These are phyloP conservation scores for Chalaropsis thielavioides DNA, from an alignment of 2,329 filamentous ascomycete genomes.

Conservation along the genomic window DNA sequence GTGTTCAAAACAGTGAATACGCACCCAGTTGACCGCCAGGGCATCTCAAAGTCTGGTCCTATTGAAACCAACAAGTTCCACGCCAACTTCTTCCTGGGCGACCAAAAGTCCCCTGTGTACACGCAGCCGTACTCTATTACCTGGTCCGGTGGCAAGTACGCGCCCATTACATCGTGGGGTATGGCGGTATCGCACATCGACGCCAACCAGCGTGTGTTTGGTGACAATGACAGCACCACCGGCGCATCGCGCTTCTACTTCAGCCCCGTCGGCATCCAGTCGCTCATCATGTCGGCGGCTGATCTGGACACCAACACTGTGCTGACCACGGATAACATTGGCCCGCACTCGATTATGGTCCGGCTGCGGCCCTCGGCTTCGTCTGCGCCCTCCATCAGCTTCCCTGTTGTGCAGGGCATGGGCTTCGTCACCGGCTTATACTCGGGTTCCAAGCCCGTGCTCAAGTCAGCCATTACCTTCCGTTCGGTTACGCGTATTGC, in stretches of 20 bases:
- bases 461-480: slow-evolving; percentile 66
- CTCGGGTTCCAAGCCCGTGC: slow-evolving; percentile 50
- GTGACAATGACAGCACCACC: slow-evolving; percentile 38
- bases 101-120: slow-evolving; percentile 54
- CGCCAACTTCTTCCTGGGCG: slow-evolving; percentile 63
- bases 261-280: slow-evolving; percentile 71
- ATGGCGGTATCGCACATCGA: slow-evolving; percentile 65
- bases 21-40: slow-evolving; percentile 43
- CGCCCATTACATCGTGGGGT: slow-evolving; percentile 31
- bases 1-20: slow-evolving; percentile 35
- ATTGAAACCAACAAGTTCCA: slow-evolving; percentile 71
- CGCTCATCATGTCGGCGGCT: slow-evolving; percentile 61
- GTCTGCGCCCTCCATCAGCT: slow-evolving; percentile 48
- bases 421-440: slow-evolving; percentile 72
- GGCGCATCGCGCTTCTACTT: slow-evolving; percentile 57
- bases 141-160: slow-evolving; percentile 51
- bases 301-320: slow-evolving; percentile 50
- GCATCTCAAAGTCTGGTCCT: slow-evolving; percentile 34
- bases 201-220: slow-evolving; percentile 50
- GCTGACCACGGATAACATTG: slow-evolving; percentile 39
- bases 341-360: slow-evolving; percentile 48
- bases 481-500: slow-evolving; percentile 45
- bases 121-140: slow-evolving; percentile 60
- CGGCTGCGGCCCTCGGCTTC: slow-evolving; percentile 45
- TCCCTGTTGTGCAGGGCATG: slow-evolving; percentile 82